Evolutionary conservation across 2,329 filamentous ascomycete species (phyloP), one percentile per base, ranked within the genome.

Genomic region (Pseudocercospora musae): DNA sequence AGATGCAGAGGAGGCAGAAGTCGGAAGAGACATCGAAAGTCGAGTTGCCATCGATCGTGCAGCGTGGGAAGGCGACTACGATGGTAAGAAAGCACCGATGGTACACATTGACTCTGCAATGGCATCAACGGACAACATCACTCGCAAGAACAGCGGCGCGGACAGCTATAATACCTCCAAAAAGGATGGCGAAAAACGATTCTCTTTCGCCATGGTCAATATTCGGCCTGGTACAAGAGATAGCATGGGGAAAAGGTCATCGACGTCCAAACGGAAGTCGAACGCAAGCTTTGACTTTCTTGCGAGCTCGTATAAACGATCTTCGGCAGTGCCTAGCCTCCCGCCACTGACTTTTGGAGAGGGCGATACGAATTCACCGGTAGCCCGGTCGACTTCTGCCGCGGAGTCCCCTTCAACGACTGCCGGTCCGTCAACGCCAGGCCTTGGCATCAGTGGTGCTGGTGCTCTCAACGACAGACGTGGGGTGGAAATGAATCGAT

Each of bases 51-150:
- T 81, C 5, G 89, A 91, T 64, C 82, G 85, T 49, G 79, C 79
- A 6, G 79, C 87, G 64, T 97, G 93, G 93, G 93, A 97, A 73
- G 84, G 84, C 5, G 80, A 84, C 1, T 95, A 96, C 68, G 81
- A 89, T 57, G 63, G 59, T 65, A 85, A 84, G 60, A 68, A 74
- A 48, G 63, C 61, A 20, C 72, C 72, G 15, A 56, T 66, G n/a
- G 66, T 71, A n/a, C 76, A 71, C 68, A 77, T 76, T 13, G 81
- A 84, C 31, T 89, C 83, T 0, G 84, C 81, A 10, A 75, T 83
- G 29, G 82, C 79, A 20, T 78, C 75, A 29, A 70, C 71, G 21
- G 71, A 69, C 52, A 62, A 63, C 9, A 62, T 57, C 31, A 56
- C 40, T 21, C 52, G 55, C 37, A 61, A 64, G 23, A 57, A 54